Percentiles rank a stretch among this genome's conserved stretches.
Conservation (phyloP, 2,329 filamentous ascomycete genomes). For the Fusarium sp. region DNA sequence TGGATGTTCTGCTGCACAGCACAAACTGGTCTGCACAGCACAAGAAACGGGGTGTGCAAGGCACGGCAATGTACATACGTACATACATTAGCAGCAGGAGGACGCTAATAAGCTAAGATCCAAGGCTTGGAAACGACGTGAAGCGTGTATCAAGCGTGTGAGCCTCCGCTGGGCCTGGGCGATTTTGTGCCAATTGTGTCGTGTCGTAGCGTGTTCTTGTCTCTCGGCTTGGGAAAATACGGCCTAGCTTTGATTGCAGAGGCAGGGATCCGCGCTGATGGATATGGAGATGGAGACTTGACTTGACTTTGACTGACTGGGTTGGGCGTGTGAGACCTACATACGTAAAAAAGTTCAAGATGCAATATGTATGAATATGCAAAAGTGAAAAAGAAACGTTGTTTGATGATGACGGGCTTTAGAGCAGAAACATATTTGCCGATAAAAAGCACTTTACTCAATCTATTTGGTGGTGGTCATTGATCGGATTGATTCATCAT, state of each 20-base stretch:
- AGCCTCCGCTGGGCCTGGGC: constrained; percentile 29
- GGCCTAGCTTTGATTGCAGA: constrained; percentile 28
- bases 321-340: constrained; percentile 35
- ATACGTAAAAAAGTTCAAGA: constrained; percentile 12
- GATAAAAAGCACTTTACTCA: constrained; percentile 4
- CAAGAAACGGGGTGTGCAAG: constrained; percentile 41
- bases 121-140: constrained; percentile 35
- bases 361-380: constrained; percentile 3
- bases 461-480: not conserved
- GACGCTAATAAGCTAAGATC: constrained; percentile 4
- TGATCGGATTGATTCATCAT: constrained; percentile 10
- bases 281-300: constrained; percentile 16
- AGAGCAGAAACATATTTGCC: constrained; percentile 13
- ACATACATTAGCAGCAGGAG: not conserved
- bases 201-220: constrained; percentile 47
- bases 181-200: constrained; percentile 45
- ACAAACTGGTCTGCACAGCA: constrained; percentile 18
- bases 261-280: constrained; percentile 42
- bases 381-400: constrained; percentile 8
- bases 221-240: constrained; percentile 43
- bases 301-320: not conserved
- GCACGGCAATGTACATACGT: constrained; percentile 9
- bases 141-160: constrained; percentile 40
- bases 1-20: constrained; percentile 6
- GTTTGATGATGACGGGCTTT: constrained; percentile 24